Evolutionary conservation across 1,284 basidiomycete genomes (phyloP).

Genomic region (Butyriboletus appendiculatus): DNA sequence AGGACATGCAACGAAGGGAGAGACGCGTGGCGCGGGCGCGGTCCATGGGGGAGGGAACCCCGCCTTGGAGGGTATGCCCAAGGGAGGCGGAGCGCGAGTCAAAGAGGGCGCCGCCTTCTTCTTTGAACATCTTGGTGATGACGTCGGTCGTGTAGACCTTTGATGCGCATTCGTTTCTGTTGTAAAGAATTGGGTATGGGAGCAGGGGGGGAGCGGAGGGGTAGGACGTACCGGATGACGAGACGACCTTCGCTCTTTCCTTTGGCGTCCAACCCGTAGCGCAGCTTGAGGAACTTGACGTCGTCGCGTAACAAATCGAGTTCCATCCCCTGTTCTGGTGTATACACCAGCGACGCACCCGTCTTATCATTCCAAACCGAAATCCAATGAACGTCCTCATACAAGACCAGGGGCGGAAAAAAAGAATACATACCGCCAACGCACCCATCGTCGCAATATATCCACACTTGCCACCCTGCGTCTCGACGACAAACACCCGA

Average conservation of each 20-base stretch:
- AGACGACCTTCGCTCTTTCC: constrained; percentile 93
- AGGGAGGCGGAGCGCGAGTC: constrained; percentile 93
- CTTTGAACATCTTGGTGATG: constrained; percentile 92
- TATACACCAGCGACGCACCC: constrained; percentile 92
- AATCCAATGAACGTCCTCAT: not conserved
- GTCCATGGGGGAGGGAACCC: constrained; percentile 92
- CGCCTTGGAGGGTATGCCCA: constrained; percentile 96
- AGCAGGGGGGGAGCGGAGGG: not conserved
- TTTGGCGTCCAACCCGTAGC: constrained; percentile 85
- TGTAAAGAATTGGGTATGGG: not conserved
- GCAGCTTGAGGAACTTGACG: constrained; percentile 86
- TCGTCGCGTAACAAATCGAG: constrained; percentile 83
- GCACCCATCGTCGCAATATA: constrained; percentile 96
- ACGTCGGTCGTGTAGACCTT: constrained; percentile 90
- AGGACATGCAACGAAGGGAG: constrained; percentile 90
- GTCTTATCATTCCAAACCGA: constrained; percentile 48
- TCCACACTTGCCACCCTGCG: constrained; percentile 95
- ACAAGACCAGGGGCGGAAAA: not conserved
- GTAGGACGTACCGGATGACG: constrained; percentile 72
- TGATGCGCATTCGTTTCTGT: constrained; percentile 88
- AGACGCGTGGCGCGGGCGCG: constrained; percentile 90
- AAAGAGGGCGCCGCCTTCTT: constrained; percentile 91
- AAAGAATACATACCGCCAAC: constrained; percentile 69
- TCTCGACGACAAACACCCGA: constrained; percentile 97
- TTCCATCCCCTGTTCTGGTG: constrained; percentile 88